Evolutionary conservation across 2,329 filamentous ascomycete species (phyloP).

Genomic region (Dothistroma septosporum): DNA sequence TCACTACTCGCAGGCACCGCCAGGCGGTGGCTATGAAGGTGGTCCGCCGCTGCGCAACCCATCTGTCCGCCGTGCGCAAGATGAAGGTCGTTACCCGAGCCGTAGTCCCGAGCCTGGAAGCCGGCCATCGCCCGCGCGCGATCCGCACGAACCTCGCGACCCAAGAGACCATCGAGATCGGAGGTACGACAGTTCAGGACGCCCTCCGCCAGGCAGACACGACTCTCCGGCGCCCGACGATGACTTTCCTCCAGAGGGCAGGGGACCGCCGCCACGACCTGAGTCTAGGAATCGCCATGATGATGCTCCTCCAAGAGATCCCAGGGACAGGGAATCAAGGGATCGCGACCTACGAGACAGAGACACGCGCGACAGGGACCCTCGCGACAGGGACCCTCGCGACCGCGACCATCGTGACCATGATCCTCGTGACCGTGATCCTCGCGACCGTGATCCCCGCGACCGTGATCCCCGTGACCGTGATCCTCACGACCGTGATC

Average conservation of each 20-base stretch:
- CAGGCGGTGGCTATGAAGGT: slow-evolving; percentile 15
- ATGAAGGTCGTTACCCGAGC: slow-evolving; percentile 15
- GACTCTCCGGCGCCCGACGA: slow-evolving; percentile 11
- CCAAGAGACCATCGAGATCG: slow-evolving; percentile 1
- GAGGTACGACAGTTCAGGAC: slow-evolving; percentile 12
- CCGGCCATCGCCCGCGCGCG: slow-evolving; percentile 6
- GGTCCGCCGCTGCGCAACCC: slow-evolving; percentile 17
- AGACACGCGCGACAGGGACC: neutral
- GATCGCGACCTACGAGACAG: neutral
- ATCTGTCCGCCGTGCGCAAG: slow-evolving; percentile 16
- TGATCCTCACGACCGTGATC: neutral
- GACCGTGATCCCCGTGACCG: slow-evolving; percentile 1
- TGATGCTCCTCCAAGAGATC: neutral
- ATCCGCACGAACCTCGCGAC: slow-evolving; percentile 4
- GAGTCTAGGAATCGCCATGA: neutral
- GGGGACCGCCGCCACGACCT: neutral
- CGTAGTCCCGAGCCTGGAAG: slow-evolving; percentile 16
- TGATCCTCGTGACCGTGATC: slow-evolving; percentile 12
- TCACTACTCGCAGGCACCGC: slow-evolving; percentile 11
- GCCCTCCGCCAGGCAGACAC: slow-evolving; percentile 13
- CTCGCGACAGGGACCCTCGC: neutral
- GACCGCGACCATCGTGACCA: slow-evolving; percentile 5
- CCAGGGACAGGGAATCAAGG: slow-evolving; percentile 5
- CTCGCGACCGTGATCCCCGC: slow-evolving; percentile 12
- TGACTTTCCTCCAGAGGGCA: slow-evolving; percentile 1